Percentiles rank a stretch among this genome's conserved stretches.
These are phyloP conservation scores for Cladosporium sp. DNA, from an alignment of 2,329 filamentous ascomycete genomes.

Conservation along the genomic window DNA sequence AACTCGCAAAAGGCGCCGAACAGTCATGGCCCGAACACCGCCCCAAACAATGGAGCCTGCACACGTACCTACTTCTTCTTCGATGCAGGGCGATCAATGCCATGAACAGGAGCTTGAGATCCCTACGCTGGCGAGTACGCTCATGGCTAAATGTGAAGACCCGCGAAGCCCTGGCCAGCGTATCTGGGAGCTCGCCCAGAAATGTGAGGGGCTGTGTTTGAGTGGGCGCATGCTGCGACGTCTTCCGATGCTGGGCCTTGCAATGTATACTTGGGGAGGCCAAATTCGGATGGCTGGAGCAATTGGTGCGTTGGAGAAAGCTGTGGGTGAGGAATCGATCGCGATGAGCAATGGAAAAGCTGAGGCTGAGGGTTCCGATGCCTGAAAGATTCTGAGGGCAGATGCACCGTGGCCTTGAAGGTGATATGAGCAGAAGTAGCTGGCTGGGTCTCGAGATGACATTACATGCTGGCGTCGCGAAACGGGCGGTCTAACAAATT, in stretches of 20 bases:
- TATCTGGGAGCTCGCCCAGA: constrained; percentile 29
- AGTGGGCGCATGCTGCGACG: constrained; percentile 39
- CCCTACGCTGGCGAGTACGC: constrained; percentile 28
- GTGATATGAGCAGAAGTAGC: too few species aligned
- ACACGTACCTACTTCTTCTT: not conserved
- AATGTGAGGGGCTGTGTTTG: constrained; percentile 28
- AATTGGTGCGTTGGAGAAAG: constrained; percentile 32
- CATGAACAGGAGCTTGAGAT: constrained; percentile 13
- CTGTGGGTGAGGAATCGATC: constrained; percentile 30
- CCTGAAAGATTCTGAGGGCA: too few species aligned
- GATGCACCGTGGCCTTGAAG: too few species aligned
- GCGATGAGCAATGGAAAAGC: not conserved
- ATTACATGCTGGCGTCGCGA: too few species aligned
- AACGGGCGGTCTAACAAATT: too few species aligned
- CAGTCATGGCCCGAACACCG: not conserved
- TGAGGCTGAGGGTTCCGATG: not conserved
- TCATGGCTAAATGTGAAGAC: constrained; percentile 16
- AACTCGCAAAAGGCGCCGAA: constrained; percentile 1
- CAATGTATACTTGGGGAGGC: constrained; percentile 33
- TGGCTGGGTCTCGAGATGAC: too few species aligned
- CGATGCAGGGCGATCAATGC: not conserved
- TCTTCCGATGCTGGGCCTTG: constrained; percentile 37
- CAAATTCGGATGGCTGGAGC: constrained; percentile 34
- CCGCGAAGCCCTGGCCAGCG: constrained; percentile 23
- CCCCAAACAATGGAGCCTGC: not conserved